Base-by-base conservation (phyloP, 176 grass and related monocot species). In the Triticum urartu region DNA sequence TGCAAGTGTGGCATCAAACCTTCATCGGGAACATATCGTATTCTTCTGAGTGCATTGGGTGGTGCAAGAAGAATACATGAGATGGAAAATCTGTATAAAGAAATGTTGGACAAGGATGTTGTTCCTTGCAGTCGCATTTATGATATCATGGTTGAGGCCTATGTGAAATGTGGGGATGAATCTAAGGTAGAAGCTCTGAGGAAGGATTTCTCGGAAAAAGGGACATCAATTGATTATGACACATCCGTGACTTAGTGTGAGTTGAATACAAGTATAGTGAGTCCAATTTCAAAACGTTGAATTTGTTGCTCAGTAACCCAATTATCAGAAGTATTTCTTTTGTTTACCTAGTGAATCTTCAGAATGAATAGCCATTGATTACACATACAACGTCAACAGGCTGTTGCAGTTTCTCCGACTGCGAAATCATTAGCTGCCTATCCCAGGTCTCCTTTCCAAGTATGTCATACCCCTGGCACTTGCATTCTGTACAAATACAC, bases 391-490 rank as follows among this genome's bases (percentile, higher is more conserved):
- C 94, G 94, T 68, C 97, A 99, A 88, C 97, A 97, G 81, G 89
- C 94, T 75, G 89, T 99, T 88, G 92, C 90, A 72, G 97, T 94
- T 84, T 92, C 97, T 86, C 94, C 92, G 84, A 99, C 90, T 39
- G 91, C 92, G 47, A 96, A 94, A 85, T 80, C 92, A 81, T 86
- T 99, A 82, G 83, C 85, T 85, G 88, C 83, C 85, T 93, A 91
- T 84, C 89, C 89, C 64, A 99, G 89, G 68, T 93, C 87, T 90
- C 80, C 86, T 80, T 84, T 68, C 82, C 72, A 79, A 77, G 77
- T 88, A 84, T 73, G 77, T 59, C 65, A 54, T 83, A 66, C 13
- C 77, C 45, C 71, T 74, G 48, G 36, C 73, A 42, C 78, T 79
- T 80, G 64, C 50, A 70, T 90, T 81, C 60, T 81, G 18, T 70